Base-by-base conservation (phyloP, 345 rosid species). In the Linum tenue region DNA sequence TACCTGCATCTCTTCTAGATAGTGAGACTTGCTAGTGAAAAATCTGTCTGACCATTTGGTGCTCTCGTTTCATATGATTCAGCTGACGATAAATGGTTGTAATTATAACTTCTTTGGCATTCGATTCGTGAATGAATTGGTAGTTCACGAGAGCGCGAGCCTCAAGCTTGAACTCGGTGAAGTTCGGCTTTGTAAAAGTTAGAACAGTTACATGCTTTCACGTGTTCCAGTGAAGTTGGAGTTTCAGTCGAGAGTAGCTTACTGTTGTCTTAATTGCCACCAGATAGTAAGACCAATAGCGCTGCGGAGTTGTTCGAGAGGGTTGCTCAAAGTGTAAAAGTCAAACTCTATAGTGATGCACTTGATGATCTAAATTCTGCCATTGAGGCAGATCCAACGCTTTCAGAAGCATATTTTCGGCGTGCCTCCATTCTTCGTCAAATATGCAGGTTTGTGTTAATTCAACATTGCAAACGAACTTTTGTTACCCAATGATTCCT, bases 291-390 rank as follows among this genome's bases (percentile, higher is more conserved):
- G 71, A 67, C 82, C 3, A 84, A 81, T 38, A 81, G 78, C 78
- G 80, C 81, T 8, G 90, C 88, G 35, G 94, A 84, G 68, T 77
- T 95, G 69, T 83, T 83, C 53, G 89, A 86, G 72, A 91, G 84
- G 66, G 99, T 82, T 42, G 86, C 96, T 36, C 85, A 77, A 42
- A 91, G 84, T 78, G 79, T 91, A 65, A 91, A 86, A 76, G 84
- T 87, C 61, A 87, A 87, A 75, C 96, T 70, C 35, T 91, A 80
- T 57, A 86, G 86, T 62, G 98, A 91, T 65, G 99, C 99, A 22
- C 81, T 95, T 1, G 77, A 87, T 80, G 99, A 95, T 82, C 85
- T 87, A 31, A 89, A 91, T 77, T 80, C 97, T 66, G 99, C 99
- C 60, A 91, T 95, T 40, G 91, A 95, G 69, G 88, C 83, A 58